phyloP scores from a whole-genome alignment of 805 yeast genomes.

The Starmerella khaoyaiensis region DNA sequence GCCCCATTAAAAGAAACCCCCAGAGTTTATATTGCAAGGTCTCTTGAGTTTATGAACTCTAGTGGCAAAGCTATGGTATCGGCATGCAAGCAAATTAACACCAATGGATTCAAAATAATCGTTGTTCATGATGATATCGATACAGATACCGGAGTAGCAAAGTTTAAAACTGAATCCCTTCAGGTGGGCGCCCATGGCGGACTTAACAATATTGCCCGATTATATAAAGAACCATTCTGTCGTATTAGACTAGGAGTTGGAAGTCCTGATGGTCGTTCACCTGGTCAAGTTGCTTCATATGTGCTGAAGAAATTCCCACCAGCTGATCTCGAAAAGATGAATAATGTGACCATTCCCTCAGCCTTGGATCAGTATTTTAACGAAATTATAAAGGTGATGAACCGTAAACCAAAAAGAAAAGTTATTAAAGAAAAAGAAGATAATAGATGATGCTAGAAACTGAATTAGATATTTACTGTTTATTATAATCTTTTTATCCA shows the following conservation, averaged over 20 bases:
- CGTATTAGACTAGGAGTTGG: conserved; percentile 71
- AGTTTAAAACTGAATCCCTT: conserved; percentile 45
- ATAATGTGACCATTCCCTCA: conserved; percentile 26
- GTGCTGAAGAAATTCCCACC: conserved; percentile 45
- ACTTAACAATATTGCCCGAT: conserved; percentile 43
- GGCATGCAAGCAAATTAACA: conserved; percentile 23
- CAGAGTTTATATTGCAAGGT: conserved; percentile 36
- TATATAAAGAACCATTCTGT: conserved; percentile 35
- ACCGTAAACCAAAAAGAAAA: conserved; percentile 5
- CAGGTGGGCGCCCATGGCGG: conserved; percentile 82
- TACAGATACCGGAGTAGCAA: conserved; percentile 50
- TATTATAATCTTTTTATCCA: no score
- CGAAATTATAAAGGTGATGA: conserved; percentile 8
- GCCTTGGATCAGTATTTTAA: conserved; percentile 11
- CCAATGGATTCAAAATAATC: conserved; percentile 25
- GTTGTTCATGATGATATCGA: conserved; percentile 73
- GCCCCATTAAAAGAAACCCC: conserved; percentile 10
- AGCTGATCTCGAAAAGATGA: conserved; percentile 35
- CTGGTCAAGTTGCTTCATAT: conserved; percentile 38
- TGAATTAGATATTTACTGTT: no score
- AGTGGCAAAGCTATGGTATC: conserved; percentile 44
- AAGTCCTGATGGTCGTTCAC: conserved; percentile 39
- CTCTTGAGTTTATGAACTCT: conserved; percentile 53
- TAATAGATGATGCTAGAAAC: no score
- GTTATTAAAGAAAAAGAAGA: no score